Percentiles rank a stretch among this genome's conserved stretches.
Conservation (phyloP, 164 flowering plant genomes). For the Vitis labrusca region DNA sequence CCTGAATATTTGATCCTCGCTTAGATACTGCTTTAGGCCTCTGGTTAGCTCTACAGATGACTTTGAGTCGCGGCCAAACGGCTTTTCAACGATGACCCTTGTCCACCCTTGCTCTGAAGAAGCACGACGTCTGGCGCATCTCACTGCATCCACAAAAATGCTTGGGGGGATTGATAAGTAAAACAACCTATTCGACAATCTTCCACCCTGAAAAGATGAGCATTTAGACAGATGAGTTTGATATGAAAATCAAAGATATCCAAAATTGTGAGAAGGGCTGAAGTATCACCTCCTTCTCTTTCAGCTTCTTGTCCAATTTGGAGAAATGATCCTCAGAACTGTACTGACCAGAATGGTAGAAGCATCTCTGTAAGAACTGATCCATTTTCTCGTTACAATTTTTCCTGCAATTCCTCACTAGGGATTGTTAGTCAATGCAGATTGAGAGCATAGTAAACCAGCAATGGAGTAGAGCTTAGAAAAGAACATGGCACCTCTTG, state of each 20-base stretch:
- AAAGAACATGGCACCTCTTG: background rate
- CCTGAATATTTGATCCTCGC: conserved; percentile 75
- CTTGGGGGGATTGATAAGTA: conserved; percentile 60
- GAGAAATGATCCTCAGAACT: conserved; percentile 7
- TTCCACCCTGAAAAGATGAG: conserved; percentile 36
- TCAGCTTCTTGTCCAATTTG: conserved; percentile 4
- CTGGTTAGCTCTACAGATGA: conserved; percentile 56
- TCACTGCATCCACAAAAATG: conserved; percentile 52
- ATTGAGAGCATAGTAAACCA: too few species aligned
- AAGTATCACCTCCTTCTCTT: conserved; percentile 5
- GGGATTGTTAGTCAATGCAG: too few species aligned
- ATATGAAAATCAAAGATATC: background rate
- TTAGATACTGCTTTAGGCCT: conserved; percentile 45
- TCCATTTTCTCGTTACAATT: conserved; percentile 1
- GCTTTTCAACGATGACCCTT: conserved; percentile 67
- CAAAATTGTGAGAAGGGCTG: background rate
- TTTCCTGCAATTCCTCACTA: background rate
- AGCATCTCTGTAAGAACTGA: conserved; percentile 11
- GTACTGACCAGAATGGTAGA: conserved; percentile 8
- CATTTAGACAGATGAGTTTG: background rate
- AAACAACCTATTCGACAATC: conserved; percentile 47
- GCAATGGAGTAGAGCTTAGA: too few species aligned
- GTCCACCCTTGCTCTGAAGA: conserved; percentile 65
- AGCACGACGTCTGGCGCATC: conserved; percentile 46
- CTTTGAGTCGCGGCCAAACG: conserved; percentile 66